Evolutionary conservation across 805 yeast genomes (phyloP), one percentile per base, ranked within the genome.

Genomic region (Wickerhamiella lipophila): DNA sequence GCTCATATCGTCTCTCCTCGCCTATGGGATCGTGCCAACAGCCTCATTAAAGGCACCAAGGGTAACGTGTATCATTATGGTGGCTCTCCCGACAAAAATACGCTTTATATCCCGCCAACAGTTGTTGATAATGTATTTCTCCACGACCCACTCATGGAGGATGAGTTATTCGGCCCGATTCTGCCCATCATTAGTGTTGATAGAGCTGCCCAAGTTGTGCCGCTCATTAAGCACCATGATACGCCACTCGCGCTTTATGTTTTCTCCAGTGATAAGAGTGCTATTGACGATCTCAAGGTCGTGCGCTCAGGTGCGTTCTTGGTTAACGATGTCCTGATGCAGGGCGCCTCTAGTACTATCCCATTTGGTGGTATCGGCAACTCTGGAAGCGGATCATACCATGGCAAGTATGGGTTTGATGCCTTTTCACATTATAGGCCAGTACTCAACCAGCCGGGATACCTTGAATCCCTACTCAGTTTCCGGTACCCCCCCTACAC

Each of bases 311-410:
- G 96, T 25, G 81, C 76, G 3, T 68, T 78, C 11, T 63, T 77
- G 44, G 68, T 83, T 52, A 85, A 86, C 60, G 96, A 87, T 55
- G 72, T 79, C 0, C 46, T 85, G 46, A 53, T 83, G 58, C 94
- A 86, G 54, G 85, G 76, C 38, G 88, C 78, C 0, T 70, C 82
- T 47, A 50, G 70, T 6, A 71, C 72, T 44, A 76, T 84, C 2
- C 96, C 96, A 23, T 89, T 88, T 65, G 97, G 97, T 26, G 97
- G 97, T 21, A 67, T 88, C 49, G 96, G 96, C n/a, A 61, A 61
- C 11, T 83, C 95, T 0, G 97, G 97, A 1, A 68, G 69, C 51
- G 96, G 96, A 9, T 66, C 73, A 30, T 87, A 86, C 65, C 96
- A 87, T 60, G 95, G 96, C 2, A 66, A 64, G 53, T 71, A 66